Evolutionary conservation across 2,329 filamentous ascomycete genomes (phyloP), one percentile per base, ranked within the genome.

Genomic region (Dryadomyces quercus-mongolicae): DNA sequence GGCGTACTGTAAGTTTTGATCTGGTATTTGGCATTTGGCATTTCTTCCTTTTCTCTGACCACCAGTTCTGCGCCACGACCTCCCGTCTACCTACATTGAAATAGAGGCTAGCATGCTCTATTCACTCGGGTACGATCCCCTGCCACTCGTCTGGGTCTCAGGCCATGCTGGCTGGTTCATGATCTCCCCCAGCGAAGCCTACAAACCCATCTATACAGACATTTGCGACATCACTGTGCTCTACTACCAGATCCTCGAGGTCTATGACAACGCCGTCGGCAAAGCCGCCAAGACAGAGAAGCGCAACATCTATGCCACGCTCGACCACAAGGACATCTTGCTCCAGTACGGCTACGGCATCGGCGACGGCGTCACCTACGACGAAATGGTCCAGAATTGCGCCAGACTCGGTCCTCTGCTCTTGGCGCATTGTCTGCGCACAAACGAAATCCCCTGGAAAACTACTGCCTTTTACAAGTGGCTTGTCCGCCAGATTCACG

Each of bases 101-200:
- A 72, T 87, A 52, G 67, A 70, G n/a, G 68, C 73, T 38, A 73
- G 71, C 22, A 58, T 60, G 2, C 62, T 64, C 36, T 81, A 78
- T 61, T 78, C 81, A 13, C 79, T 84, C 36, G 77, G 77, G 49
- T 68, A 70, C 15, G 74, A 78, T 51, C 74, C 74, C 0, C 70
- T 73, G 18, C 73, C 78, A 4, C 71, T 78, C n/a, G 70, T 86
- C 34, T 89, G 85, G 85, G 81, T 84, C 1, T 71, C 74, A 34
- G 82, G 82, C 42, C 65, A 71, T 53, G 76, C 81, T 13, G 85
- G 84, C 47, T 88, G 84, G 83, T 88, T 81, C 63, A 78, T 84
- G 62, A 74, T 89, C 45, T 71, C 71, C 36, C 84, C 86, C 1
- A 70, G 77, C n/a, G 62, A 70, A 10, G 65, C 68, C 2, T 90